Base-by-base conservation (phyloP, 1,139 yeast species). In the Geotrichum australiense region DNA sequence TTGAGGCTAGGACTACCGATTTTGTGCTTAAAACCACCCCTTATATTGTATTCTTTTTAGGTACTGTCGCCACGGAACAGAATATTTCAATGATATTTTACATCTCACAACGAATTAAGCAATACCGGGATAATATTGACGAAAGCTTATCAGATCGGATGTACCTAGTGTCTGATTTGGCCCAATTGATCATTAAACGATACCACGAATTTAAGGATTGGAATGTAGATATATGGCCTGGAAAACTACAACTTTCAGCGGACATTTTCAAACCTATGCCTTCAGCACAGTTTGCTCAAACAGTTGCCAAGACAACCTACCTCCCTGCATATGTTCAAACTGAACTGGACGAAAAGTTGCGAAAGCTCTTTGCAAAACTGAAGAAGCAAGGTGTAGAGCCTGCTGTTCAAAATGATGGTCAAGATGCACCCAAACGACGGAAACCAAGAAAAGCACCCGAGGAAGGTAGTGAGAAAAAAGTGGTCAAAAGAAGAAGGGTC, bases 201-300 rank as follows among this genome's bases (percentile, higher is more conserved):
- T 63, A 74, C 29, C 76, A 81, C 37, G 80, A 74, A 32, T 56
- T 50, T 30, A 76, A 71, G 53, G 70, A 69, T 39, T 85, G 95
- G 94, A 73, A 74, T 18, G 67, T 83, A 47, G 74, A 78, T 24
- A 77, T 89, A 0, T 87, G 91, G 78, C 94, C 95, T 0, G 93
- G 91, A 0, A 81, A 79, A 52, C 60, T 82, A 22, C 74, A 74
- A 26, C 61, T 86, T 21, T 80, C 93, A 0, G 62, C 69, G 10
- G 94, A 84, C 53, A 61, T 82, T 8, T 85, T 70, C 59, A 64
- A 69, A 10, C 76, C 83, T 0, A 78, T 80, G 70, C 57, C 64
- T 2, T 61, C 68, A 31, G 55, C 50, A 5, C 40, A 45, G 5
- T 35, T 37, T 16, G 56, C 57, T 30, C 48, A 59, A 50, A 45